These are phyloP conservation scores for Kalaharituber pfeilii DNA, from an alignment of 2,329 filamentous ascomycete genomes.

Conservation along the genomic window DNA sequence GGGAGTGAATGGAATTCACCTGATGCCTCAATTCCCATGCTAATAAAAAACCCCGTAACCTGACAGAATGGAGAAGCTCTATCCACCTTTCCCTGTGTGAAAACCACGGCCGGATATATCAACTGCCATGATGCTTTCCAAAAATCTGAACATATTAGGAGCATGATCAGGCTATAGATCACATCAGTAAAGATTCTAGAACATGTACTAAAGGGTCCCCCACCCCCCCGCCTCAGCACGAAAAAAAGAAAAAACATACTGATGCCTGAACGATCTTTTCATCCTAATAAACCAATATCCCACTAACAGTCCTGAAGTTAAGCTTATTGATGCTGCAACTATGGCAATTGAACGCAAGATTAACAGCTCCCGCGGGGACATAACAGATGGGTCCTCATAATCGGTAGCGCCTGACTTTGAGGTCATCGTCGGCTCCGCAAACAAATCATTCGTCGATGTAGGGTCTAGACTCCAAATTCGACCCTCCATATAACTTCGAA, in stretches of 20 bases:
- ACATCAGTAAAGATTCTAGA: constrained; percentile 19
- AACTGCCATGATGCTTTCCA: constrained; percentile 53
- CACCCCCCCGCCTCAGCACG: background rate
- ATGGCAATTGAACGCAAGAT: constrained; percentile 18
- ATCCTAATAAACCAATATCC: constrained; percentile 56
- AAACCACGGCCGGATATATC: constrained; percentile 43
- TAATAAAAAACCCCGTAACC: constrained; percentile 48
- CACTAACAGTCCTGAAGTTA: constrained; percentile 18
- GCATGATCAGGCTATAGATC: constrained; percentile 46
- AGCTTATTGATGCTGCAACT: constrained; percentile 15
- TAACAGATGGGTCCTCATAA: constrained; percentile 7
- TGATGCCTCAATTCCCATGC: constrained; percentile 48
- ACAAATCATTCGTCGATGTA: background rate
- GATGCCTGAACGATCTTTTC: constrained; percentile 55
- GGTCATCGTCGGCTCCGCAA: background rate
- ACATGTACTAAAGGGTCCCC: too few relatives aligned
- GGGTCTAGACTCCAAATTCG: background rate
- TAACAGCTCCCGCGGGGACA: constrained; percentile 15
- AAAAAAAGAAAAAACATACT: constrained; percentile 32
- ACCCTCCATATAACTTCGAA: background rate
- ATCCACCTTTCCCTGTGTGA: constrained; percentile 35
- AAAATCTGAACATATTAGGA: constrained; percentile 55
- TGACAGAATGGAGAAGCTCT: constrained; percentile 45
- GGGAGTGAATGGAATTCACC: constrained; percentile 26
- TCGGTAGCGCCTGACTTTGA: background rate